These are phyloP conservation scores for Tetrahymena malaccensis DNA, from an alignment of 73 alveolate genomes.

Conservation along the genomic window DNA sequence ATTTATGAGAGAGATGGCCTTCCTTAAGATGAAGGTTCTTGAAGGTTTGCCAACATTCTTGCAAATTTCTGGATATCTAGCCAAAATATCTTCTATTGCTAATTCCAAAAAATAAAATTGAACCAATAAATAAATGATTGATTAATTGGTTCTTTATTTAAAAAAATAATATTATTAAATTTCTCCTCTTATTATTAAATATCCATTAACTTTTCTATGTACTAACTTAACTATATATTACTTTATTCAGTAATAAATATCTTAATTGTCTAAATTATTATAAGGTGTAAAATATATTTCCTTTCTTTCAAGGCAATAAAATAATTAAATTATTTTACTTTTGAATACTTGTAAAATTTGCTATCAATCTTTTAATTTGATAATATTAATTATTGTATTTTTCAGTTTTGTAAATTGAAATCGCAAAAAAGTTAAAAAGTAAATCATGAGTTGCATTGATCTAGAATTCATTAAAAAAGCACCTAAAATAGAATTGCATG, in stretches of 20 bases:
- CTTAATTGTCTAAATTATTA: too few species aligned
- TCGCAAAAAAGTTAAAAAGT: background rate
- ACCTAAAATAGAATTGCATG: background rate
- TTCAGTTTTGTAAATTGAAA: background rate
- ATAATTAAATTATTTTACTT: too few species aligned
- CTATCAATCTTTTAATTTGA: too few species aligned
- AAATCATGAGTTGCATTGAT: background rate
- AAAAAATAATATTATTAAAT: too few species aligned
- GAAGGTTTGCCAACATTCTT: slow-evolving; percentile 85
- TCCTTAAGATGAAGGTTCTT: slow-evolving; percentile 79
- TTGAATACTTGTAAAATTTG: too few species aligned
- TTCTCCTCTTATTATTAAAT: background rate
- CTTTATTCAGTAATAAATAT: too few species aligned
- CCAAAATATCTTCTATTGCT: slow-evolving; percentile 36
- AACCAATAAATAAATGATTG: too few species aligned
- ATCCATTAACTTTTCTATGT: too few species aligned
- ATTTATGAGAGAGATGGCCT: slow-evolving; percentile 72
- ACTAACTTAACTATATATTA: too few species aligned
- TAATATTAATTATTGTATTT: background rate
- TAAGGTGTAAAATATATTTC: too few species aligned
- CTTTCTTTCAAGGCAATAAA: too few species aligned
- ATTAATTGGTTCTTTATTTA: too few species aligned
- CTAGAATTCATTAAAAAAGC: background rate
- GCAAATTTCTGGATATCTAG: slow-evolving; percentile 82
- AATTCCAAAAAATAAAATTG: background rate